phyloP scores from a whole-genome alignment of 352 stramenopile species.

The Pilasporangium apinafurcum region DNA sequence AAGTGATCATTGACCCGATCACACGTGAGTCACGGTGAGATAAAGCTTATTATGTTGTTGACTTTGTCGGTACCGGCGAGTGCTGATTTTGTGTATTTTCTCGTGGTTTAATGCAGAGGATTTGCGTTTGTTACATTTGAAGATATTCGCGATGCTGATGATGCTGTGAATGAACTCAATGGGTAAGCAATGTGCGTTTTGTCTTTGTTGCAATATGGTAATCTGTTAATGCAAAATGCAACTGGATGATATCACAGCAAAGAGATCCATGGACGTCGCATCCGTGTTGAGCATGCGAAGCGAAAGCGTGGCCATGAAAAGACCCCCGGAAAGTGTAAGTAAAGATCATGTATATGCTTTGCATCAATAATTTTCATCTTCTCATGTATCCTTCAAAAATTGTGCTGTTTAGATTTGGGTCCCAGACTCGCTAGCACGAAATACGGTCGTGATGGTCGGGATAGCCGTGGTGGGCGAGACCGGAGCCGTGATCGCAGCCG shows the following conservation, averaged over 20 bases:
- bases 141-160: constrained; percentile 65
- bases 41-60: neutral
- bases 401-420: constrained; percentile 56
- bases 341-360: neutral
- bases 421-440: constrained; percentile 67
- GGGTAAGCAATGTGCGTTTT: constrained; percentile 30
- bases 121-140: constrained; percentile 80
- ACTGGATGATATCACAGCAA: constrained; percentile 28
- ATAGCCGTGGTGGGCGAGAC: constrained; percentile 15
- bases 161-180: constrained; percentile 76
- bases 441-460: constrained; percentile 34
- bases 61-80: neutral
- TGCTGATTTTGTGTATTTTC: neutral
- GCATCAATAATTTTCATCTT: neutral
- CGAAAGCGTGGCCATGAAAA: constrained; percentile 74
- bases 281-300: constrained; percentile 80
- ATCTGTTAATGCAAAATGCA: no score
- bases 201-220: neutral
- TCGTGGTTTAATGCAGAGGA: constrained; percentile 19
- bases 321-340: constrained; percentile 79
- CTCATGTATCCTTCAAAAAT: neutral
- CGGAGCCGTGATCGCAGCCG: constrained; percentile 38
- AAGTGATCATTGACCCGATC: constrained; percentile 77
- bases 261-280: constrained; percentile 62
- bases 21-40: constrained; percentile 63